A percentile compares a stretch with the other conserved stretches of the same genome.
These are phyloP conservation scores for Papiliotrema flavescens DNA, from an alignment of 1,284 basidiomycete genomes.

Conservation along the genomic window DNA sequence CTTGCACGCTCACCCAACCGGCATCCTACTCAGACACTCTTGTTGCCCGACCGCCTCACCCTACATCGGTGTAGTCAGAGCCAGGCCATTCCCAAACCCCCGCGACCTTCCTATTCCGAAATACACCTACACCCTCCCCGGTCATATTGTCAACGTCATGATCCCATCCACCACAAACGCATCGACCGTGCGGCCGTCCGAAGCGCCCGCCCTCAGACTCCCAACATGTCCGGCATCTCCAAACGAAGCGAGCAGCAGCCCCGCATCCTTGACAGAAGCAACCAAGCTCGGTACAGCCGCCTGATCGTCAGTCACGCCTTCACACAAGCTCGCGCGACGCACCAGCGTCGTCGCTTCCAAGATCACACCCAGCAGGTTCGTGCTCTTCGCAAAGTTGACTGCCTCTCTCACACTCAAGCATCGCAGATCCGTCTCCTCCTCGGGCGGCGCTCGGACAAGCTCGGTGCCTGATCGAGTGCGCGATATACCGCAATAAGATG, in stretches of 20 bases:
- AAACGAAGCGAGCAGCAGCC: slow-evolving; percentile 79
- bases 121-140: no score
- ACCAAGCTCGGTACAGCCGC: slow-evolving; percentile 74
- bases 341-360: slow-evolving; percentile 86
- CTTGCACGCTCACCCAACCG: no score
- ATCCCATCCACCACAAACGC: slow-evolving; percentile 45
- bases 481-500: slow-evolving; percentile 74
- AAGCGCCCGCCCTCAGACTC: slow-evolving; percentile 30
- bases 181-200: slow-evolving; percentile 44
- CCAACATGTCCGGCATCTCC: slow-evolving; percentile 56
- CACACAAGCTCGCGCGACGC: slow-evolving; percentile 30
- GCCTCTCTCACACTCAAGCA: slow-evolving; percentile 78
- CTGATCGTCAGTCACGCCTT: slow-evolving; percentile 16
- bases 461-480: slow-evolving; percentile 6
- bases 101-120: no score
- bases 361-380: slow-evolving; percentile 90
- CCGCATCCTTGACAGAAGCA: slow-evolving; percentile 78
- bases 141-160: slow-evolving; percentile 33
- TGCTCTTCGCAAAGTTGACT: slow-evolving; percentile 88
- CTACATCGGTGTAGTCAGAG: no score
- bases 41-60: no score
- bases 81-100: no score
- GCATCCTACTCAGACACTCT: no score
- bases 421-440: slow-evolving; percentile 53
- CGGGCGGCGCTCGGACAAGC: slow-evolving; percentile 44